A percentile compares a stretch with the other conserved stretches of the same genome.
These are phyloP conservation scores for Alternaria triticimaculans DNA, from an alignment of 2,329 filamentous ascomycete genomes.

Conservation along the genomic window DNA sequence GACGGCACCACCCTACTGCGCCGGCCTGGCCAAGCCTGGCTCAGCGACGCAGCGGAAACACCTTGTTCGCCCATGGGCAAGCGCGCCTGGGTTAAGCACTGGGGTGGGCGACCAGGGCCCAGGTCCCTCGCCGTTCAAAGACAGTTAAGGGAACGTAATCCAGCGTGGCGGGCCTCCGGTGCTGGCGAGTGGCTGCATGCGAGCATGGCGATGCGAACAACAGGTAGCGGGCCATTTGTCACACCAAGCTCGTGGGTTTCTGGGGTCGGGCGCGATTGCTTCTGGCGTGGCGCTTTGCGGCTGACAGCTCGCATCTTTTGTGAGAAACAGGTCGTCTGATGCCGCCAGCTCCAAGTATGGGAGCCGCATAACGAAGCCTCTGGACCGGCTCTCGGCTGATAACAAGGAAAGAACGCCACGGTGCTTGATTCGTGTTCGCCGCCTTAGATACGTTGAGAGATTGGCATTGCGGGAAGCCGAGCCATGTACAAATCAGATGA, in stretches of 20 bases:
- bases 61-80: slow-evolving; percentile 8
- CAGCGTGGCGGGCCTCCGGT: slow-evolving; percentile 12
- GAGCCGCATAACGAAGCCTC: slow-evolving; percentile 7
- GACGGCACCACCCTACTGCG: slow-evolving; percentile 15
- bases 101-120: slow-evolving; percentile 17
- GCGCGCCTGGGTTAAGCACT: slow-evolving; percentile 18
- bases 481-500: slow-evolving; percentile 14
- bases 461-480: neutral
- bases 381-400: slow-evolving; percentile 11
- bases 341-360: slow-evolving; percentile 1
- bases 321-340: slow-evolving; percentile 25
- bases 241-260: slow-evolving; percentile 9
- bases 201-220: neutral
- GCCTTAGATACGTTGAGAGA: slow-evolving; percentile 1
- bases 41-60: slow-evolving; percentile 14
- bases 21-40: slow-evolving; percentile 19
- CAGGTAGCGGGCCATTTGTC: neutral
- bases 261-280: slow-evolving; percentile 12
- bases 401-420: slow-evolving; percentile 7
- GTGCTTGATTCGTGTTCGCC: slow-evolving; percentile 8
- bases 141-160: slow-evolving; percentile 24
- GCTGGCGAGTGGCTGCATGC: slow-evolving; percentile 3
- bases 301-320: slow-evolving; percentile 25
- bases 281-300: slow-evolving; percentile 14
- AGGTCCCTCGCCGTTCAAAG: slow-evolving; percentile 11